Base-by-base conservation (phyloP, 1,139 yeast genomes). In the Groenewaldozyma auringiensis region DNA sequence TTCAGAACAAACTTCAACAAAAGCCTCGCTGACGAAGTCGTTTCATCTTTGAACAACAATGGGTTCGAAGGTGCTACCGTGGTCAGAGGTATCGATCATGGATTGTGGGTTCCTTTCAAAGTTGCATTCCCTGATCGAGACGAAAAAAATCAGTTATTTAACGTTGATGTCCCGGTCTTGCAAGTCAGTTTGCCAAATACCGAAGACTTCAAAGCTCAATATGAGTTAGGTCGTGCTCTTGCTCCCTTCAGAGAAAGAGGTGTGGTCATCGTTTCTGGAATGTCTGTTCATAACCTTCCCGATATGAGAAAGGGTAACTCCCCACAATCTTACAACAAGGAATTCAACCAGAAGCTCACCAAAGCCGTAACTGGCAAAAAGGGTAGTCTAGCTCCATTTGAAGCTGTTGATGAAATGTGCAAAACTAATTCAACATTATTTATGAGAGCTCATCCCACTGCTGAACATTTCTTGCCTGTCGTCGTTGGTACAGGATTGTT, bases 61-160 rank as follows among this genome's bases (percentile, higher is more conserved):
- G 82, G 81, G 0, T 68, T 83, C 41, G 55, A 66, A 1, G 65
- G 79, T 1, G 63, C 65, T 29, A 53, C 77, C 17, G 60, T 71
- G 17, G 60, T 65, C 17, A 68, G 94, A 47, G 94, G 94, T 3
- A 62, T 84, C 18, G 94, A 84, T 59, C 94, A 84, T 62, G 94
- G 94, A 1, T 82, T 74, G 2, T 84, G 92, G 88, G 87, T 81
- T 1, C 89, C 94, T 0, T 71, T 81, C 48, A 79, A 81, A 56
- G 83, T 81, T 21, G 87, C 86, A 2, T 82, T 83, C 55, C 73
- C 79, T 20, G 69, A 71, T 36, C 48, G 44, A 27, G 37, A 16
- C 40, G 45, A 25, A 32, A 22, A 25, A 42, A 54, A 53, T 14
- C 17, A 33, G 17, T 6, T 14, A 8, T 17, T 27, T 29, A 31